Evolutionary conservation across 2,329 filamentous ascomycete genomes (phyloP), one percentile per base, ranked within the genome.

Genomic region (Aspergillus sojae): DNA sequence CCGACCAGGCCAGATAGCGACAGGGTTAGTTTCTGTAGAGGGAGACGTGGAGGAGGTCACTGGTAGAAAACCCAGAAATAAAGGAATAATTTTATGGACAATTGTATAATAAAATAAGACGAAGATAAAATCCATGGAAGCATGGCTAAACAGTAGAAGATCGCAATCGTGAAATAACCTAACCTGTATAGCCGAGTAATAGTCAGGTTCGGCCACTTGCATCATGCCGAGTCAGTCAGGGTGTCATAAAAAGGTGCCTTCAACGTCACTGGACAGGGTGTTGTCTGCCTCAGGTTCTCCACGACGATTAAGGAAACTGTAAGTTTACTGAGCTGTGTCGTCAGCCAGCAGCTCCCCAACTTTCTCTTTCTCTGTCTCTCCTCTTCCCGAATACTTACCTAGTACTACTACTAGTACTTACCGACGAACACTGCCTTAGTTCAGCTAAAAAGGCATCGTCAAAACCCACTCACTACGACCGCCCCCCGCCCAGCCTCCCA

Each of bases 401-500:
- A 28, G 26, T 28, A 28, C 26, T 28, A 28, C 26, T 28, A 28
- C 26, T 28, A 28, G 26, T 43, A n/a, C 41, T n/a, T n/a, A 4
- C n/a, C 19, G 19, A 43, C n/a, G 16, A 43, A 43, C 19, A 43
- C 6, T 46, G 9, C 19, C 43, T 23, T 23, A 21, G n/a, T 23
- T 6, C 43, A 21, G 16, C 39, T 9, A 41, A n/a, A 16, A 53
- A 10, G 30, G 50, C 61, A 56, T 62, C 36, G 43, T 50, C 45
- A 14, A 53, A 63, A 63, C 61, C 62, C 61, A 61, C 66, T 58
- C 53, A 43, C 43, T 10, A 52, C 60, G 43, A 60, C 58, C 50
- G 32, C 61, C 65, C 65, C 62, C 68, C 62, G 62, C 66, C 68
- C 65, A 70, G 63, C 66, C 66, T 68, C 63, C 66, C 26, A 6